These are phyloP conservation scores for Uronychia setigera DNA, from an alignment of 73 alveolate genomes.

Conservation along the genomic window DNA sequence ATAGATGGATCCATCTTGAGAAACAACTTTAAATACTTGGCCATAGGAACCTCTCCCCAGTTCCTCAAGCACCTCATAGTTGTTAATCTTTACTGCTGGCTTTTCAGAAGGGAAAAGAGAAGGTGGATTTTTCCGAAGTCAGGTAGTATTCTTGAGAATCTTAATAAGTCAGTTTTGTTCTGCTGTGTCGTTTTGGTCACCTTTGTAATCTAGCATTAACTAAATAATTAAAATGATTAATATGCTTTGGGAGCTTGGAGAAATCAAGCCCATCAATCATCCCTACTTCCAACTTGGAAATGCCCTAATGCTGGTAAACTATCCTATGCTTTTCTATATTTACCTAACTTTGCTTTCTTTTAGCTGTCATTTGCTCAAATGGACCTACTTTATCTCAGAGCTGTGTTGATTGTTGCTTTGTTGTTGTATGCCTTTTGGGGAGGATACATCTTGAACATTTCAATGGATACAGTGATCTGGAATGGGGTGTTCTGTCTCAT, in stretches of 20 bases:
- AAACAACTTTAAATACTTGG: neutral
- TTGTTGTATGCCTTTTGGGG: neutral
- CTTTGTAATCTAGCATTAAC: neutral
- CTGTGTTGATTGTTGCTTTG: neutral
- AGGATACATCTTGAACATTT: neutral
- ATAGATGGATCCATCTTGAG: neutral
- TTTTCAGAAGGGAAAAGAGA: neutral
- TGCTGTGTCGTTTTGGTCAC: neutral
- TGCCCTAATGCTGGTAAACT: neutral
- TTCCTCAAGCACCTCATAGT: neutral
- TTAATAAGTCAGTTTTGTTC: neutral
- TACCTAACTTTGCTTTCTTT: too few relatives aligned
- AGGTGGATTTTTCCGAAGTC: neutral
- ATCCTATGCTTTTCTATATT: neutral
- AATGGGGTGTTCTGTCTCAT: constrained; percentile 7
- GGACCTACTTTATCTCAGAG: constrained; percentile 18
- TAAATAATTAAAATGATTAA: neutral
- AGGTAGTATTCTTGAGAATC: neutral
- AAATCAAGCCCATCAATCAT: neutral
- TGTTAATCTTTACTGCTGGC: neutral
- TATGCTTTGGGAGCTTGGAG: neutral
- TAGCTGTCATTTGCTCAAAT: constrained; percentile 8
- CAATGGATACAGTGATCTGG: constrained; percentile 23
- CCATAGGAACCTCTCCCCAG: neutral
- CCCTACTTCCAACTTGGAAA: neutral